A percentile compares a stretch with the other conserved stretches of the same genome.
Conservation (phyloP, 495 filamentous ascomycete genomes). For the Bombardia bombarda region DNA sequence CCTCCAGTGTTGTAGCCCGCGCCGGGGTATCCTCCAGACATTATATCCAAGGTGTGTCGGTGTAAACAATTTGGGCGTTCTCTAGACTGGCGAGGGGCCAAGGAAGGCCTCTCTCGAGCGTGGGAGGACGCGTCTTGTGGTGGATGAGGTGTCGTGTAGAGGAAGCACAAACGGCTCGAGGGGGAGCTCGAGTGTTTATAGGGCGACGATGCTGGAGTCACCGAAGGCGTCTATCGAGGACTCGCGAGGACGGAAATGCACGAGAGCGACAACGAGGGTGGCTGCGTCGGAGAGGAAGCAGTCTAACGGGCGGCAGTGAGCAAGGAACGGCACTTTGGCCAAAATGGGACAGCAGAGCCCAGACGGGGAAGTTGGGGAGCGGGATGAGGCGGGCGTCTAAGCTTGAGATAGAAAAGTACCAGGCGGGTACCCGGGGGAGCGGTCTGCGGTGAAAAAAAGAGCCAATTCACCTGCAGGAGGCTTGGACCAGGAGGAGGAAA, state of each 20-base stretch:
- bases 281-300: background rate
- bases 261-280: background rate
- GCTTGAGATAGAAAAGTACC: background rate
- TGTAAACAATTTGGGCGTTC: too few relatives aligned
- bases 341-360: background rate
- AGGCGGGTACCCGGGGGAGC: background rate
- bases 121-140: conserved; percentile 4
- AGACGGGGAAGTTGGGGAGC: background rate
- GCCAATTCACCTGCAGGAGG: conserved; percentile 7
- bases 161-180: background rate
- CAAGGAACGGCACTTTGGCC: background rate
- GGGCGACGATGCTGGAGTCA: background rate
- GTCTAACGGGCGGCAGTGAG: background rate
- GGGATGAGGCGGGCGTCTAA: background rate
- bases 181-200: conserved; percentile 7
- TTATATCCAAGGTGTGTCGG: conserved; percentile 4
- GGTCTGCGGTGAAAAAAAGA: conserved; percentile 8
- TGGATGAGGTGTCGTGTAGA: background rate
- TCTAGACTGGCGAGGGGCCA: conserved; percentile 1
- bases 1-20: conserved; percentile 31
- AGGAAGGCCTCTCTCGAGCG: conserved; percentile 10
- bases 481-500: background rate
- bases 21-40: conserved; percentile 35
- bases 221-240: background rate
- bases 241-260: background rate